Evolutionary conservation across 1,284 basidiomycete species (phyloP).

Genomic region (Fomitopsis pinicola): DNA sequence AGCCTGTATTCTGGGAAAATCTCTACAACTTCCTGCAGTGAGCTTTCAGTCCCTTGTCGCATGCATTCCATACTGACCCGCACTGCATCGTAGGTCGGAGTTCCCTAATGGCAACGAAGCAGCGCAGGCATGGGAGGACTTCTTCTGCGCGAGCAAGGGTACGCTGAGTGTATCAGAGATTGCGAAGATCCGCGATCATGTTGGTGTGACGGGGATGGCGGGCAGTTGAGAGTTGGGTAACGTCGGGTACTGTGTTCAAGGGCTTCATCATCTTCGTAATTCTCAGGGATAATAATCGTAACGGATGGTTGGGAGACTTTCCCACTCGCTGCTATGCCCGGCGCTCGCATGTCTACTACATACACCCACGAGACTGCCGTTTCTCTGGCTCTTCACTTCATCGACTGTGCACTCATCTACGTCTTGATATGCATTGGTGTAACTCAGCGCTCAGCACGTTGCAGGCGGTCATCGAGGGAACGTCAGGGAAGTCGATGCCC

Average conservation of each 20-base stretch:
- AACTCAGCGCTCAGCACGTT: not conserved
- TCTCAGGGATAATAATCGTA: not conserved
- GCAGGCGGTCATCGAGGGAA: not conserved
- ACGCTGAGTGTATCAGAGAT: slow-evolving; percentile 68
- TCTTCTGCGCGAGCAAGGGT: slow-evolving; percentile 68
- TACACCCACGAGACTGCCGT: no score
- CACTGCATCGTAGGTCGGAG: slow-evolving; percentile 39
- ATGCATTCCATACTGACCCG: not conserved
- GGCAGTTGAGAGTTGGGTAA: slow-evolving; percentile 44
- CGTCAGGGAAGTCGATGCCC: not conserved
- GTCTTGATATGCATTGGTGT: not conserved
- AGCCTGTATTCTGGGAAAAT: slow-evolving; percentile 74
- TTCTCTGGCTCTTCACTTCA: no score
- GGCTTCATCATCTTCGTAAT: not conserved
- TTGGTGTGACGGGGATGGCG: slow-evolving; percentile 76
- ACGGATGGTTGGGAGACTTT: not conserved
- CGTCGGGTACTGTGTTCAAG: not conserved
- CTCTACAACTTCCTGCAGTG: slow-evolving; percentile 63
- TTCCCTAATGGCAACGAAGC: slow-evolving; percentile 54
- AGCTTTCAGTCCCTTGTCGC: slow-evolving; percentile 16
- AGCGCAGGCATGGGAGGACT: slow-evolving; percentile 66
- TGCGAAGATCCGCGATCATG: slow-evolving; percentile 72
- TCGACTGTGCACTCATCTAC: no score
- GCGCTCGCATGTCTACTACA: no score
- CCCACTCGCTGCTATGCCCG: no score